Conservation (phyloP, 805 yeast species). For the Zygosaccharomyces rouxii region DNA sequence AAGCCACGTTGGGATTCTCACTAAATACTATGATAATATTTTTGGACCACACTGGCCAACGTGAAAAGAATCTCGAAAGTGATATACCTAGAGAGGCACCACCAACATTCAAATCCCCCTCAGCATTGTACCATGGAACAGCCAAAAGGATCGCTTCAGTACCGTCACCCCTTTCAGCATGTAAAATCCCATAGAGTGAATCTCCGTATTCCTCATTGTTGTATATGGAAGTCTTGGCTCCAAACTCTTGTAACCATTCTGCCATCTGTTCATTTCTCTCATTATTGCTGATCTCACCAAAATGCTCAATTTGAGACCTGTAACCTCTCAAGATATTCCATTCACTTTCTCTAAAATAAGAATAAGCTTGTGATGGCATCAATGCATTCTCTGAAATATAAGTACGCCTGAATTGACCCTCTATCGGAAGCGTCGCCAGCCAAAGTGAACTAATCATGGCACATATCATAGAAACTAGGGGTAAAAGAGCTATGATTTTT, state of each 20-base stretch:
- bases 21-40: conserved; percentile 85
- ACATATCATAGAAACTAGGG: conserved; percentile 41
- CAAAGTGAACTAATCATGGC: conserved; percentile 48
- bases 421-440: conserved; percentile 61
- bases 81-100: conserved; percentile 73
- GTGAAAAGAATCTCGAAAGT: conserved; percentile 70
- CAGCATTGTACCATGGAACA: conserved; percentile 79
- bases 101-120: conserved; percentile 64
- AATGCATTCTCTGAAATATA: conserved; percentile 94
- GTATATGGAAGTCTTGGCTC: conserved; percentile 57
- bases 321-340: conserved; percentile 91
- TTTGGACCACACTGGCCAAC: conserved; percentile 94
- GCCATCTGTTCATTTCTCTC: conserved; percentile 45
- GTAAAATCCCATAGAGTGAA: conserved; percentile 73
- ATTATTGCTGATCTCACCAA: conserved; percentile 24
- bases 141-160: conserved; percentile 91
- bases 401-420: conserved; percentile 77
- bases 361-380: conserved; percentile 92
- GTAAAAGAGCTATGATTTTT: conserved; percentile 41
- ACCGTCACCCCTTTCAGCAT: conserved; percentile 93
- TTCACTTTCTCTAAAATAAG: conserved; percentile 88
- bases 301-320: conserved; percentile 43
- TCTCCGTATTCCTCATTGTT: conserved; percentile 40
- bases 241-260: conserved; percentile 64
- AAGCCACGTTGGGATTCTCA: conserved; percentile 58